A percentile compares a stretch with the other conserved stretches of the same genome.
Conservation (phyloP, 108 stramenopile species). For the Nannochloropsis gaditana region DNA sequence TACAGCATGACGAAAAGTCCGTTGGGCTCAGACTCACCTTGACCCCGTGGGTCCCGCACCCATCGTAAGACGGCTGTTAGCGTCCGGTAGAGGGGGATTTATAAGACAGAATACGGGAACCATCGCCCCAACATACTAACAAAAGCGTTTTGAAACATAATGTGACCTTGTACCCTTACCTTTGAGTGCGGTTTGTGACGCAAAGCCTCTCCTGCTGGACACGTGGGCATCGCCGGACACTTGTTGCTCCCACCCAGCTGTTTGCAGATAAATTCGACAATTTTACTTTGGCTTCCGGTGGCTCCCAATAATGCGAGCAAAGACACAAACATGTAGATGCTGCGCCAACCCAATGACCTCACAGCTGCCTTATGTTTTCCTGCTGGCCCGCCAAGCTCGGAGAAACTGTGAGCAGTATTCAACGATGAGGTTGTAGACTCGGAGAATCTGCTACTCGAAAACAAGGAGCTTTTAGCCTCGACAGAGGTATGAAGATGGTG, state of each 20-base stretch:
- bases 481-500: no score
- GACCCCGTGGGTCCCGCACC: not conserved
- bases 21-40: conserved; percentile 6
- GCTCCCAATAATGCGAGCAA: not conserved
- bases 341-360: not conserved
- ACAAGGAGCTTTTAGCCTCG: no score
- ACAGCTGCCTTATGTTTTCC: conserved; percentile 1
- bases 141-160: no score
- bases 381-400: not conserved
- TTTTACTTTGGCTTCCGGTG: not conserved
- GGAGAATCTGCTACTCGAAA: no score
- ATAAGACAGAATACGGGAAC: not conserved
- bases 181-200: conserved; percentile 10
- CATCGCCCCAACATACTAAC: no score
- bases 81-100: not conserved
- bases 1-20: conserved; percentile 9
- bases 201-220: not conserved
- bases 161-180: not conserved
- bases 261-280: not conserved
- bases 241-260: not conserved
- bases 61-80: not conserved
- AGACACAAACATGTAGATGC: not conserved
- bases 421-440: no score
- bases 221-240: not conserved
- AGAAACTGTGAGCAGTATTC: no score